Percentiles rank a stretch among this genome's conserved stretches.
These are phyloP conservation scores for Epichloe scottii DNA, from an alignment of 2,329 filamentous ascomycete species.

Conservation along the genomic window DNA sequence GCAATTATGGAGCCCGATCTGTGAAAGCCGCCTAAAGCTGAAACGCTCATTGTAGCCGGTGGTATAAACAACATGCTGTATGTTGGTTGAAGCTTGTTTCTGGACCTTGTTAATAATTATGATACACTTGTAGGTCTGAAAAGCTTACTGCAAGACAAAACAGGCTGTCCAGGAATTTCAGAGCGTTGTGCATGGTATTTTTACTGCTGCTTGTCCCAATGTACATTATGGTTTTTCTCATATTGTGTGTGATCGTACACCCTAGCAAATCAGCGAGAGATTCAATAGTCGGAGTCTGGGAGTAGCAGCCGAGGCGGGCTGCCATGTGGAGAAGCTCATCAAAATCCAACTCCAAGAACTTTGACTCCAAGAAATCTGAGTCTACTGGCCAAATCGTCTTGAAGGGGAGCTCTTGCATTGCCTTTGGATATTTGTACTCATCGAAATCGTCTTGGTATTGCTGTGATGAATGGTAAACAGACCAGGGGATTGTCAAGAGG, in stretches of 20 bases:
- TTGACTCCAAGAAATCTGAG: background rate
- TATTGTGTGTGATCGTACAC: conserved; percentile 14
- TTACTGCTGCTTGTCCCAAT: conserved; percentile 11
- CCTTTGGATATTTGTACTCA: background rate
- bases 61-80: conserved; percentile 14
- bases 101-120: background rate
- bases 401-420: background rate
- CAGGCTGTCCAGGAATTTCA: conserved; percentile 9
- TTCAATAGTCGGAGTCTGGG: background rate
- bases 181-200: conserved; percentile 7
- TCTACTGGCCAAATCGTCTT: background rate
- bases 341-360: background rate
- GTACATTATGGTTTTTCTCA: conserved; percentile 16
- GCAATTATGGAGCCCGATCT: conserved; percentile 13
- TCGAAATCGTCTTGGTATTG: background rate
- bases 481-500: background rate
- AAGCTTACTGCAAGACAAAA: conserved; percentile 7
- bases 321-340: background rate
- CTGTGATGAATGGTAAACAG: background rate
- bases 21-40: conserved; percentile 15
- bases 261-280: background rate
- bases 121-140: background rate
- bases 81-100: conserved; percentile 4
- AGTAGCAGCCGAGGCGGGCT: background rate
- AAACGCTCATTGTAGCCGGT: conserved; percentile 7